Evolutionary conservation across 805 yeast genomes (phyloP), one percentile per base, ranked within the genome.

Genomic region (Candida multigemmis): DNA sequence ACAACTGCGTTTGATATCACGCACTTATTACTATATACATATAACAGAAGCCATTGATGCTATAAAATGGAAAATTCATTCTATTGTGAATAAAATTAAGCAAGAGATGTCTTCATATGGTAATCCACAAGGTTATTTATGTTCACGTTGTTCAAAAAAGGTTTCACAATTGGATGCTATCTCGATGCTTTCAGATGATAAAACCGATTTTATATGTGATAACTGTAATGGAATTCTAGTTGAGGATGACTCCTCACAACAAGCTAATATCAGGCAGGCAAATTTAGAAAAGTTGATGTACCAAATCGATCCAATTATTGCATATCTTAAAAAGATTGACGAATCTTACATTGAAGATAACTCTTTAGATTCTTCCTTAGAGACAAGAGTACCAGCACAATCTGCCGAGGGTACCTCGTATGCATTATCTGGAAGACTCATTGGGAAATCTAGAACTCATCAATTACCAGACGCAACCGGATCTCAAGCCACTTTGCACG

Each of bases 61-160:
- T 3, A 75, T 91, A 48, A 91, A 91, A 54, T 91, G 97, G 97
- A 86, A 87, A 46, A 82, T 89, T 33, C 95, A 89, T 50, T 73
- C 82, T 24, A 68, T 91, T 15, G 96, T 84, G 9, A 78, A 77
- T 40, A 51, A 66, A 29, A 65, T 87, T 30, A 84, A 84, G 46
- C 83, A 80, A 36, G 94, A 86, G 43, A 70, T 89, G 56, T 77
- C 84, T 27, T 81, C 76, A 37, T 82, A 79, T 42, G 76, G 85
- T 14, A 87, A 85, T 40, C 94, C 96, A 2, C 94, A 91, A 45
- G 98, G 97, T 3, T 91, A 82, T 48, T 68, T 83, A 33, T 91
- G 98, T 48, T 87, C 94, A 6, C 61, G 78, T 14, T 91, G 98
- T 56, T 71, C 74, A 27, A 71, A 81, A 12, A 79, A 81, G 48